These are phyloP conservation scores for Lasiosphaeris hirsuta DNA, from an alignment of 495 filamentous ascomycete genomes.

Conservation along the genomic window DNA sequence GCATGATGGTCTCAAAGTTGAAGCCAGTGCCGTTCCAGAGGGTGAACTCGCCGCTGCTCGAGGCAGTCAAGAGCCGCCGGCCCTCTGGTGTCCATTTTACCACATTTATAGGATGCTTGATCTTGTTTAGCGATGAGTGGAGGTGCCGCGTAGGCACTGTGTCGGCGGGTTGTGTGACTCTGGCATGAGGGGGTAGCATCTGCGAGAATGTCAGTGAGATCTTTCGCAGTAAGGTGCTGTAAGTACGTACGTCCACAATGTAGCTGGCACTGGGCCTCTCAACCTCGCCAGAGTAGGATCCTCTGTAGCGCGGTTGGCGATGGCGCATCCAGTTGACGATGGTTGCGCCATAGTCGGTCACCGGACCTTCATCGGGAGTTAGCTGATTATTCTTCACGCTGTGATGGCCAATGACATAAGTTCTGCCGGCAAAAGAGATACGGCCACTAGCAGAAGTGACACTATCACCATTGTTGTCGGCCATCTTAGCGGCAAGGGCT, in stretches of 20 bases:
- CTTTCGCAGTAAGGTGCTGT: background rate
- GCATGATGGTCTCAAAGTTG: conserved; percentile 99
- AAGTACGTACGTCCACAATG: conserved; percentile 73
- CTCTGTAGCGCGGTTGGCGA: conserved; percentile 71
- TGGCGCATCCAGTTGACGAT: conserved; percentile 91
- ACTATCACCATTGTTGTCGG: too few relatives aligned
- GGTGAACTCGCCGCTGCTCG: conserved; percentile 95
- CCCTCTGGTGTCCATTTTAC: conserved; percentile 98
- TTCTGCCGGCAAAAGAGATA: too few relatives aligned
- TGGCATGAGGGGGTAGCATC: conserved; percentile 84
- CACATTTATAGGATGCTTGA: conserved; percentile 95
- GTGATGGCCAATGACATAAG: background rate
- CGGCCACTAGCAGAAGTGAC: too few relatives aligned
- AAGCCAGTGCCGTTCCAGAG: conserved; percentile 98
- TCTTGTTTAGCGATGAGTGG: conserved; percentile 95
- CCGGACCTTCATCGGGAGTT: conserved; percentile 55
- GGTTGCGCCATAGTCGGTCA: conserved; percentile 93
- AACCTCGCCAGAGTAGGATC: conserved; percentile 61
- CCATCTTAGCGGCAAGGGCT: too few relatives aligned
- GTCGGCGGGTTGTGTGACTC: conserved; percentile 68
- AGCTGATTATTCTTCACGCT: conserved; percentile 21
- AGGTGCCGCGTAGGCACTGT: conserved; percentile 84
- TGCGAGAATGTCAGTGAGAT: conserved; percentile 38
- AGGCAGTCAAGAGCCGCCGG: conserved; percentile 82
- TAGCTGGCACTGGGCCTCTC: conserved; percentile 86